A percentile compares a stretch with the other conserved stretches of the same genome.
phyloP scores from a whole-genome alignment of 352 stramenopile genomes.

The Phytophthora sansomeana region DNA sequence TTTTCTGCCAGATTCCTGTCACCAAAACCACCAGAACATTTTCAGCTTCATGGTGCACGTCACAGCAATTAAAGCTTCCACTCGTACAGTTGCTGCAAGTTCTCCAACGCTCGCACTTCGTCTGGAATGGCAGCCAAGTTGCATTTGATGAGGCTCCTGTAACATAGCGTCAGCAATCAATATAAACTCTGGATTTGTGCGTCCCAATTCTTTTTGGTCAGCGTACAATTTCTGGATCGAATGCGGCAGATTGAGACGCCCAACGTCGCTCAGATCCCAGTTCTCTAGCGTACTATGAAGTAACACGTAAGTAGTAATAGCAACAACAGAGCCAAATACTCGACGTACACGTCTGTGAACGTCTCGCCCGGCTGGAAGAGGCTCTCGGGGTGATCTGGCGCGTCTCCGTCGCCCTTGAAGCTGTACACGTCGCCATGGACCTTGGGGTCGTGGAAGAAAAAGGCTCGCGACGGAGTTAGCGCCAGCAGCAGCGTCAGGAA shows the following conservation, averaged over 20 bases:
- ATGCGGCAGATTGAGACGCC: constrained; percentile 54
- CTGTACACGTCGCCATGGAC: constrained; percentile 59
- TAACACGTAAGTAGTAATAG: neutral
- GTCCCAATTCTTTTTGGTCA: neutral
- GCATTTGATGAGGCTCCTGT: constrained; percentile 57
- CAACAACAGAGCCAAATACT: neutral
- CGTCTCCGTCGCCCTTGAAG: constrained; percentile 62
- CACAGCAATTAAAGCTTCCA: neutral
- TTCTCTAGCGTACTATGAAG: constrained; percentile 59
- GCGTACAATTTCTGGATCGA: constrained; percentile 62
- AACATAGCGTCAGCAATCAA: constrained; percentile 5
- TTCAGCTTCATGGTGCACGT: neutral
- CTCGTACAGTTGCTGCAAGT: constrained; percentile 56
- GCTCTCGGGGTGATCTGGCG: constrained; percentile 43
- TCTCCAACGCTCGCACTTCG: constrained; percentile 51
- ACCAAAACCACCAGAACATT: neutral
- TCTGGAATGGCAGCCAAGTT: constrained; percentile 50
- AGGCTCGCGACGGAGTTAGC: constrained; percentile 24
- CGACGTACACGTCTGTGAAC: constrained; percentile 58
- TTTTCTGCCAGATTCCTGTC: constrained; percentile 63
- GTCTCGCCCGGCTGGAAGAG: constrained; percentile 56
- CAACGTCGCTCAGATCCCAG: constrained; percentile 57
- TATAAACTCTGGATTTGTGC: neutral
- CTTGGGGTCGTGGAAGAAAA: constrained; percentile 54
- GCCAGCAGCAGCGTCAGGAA: constrained; percentile 18